Conservation (phyloP, 305 asterid genomes). For the Andrographis paniculata region DNA sequence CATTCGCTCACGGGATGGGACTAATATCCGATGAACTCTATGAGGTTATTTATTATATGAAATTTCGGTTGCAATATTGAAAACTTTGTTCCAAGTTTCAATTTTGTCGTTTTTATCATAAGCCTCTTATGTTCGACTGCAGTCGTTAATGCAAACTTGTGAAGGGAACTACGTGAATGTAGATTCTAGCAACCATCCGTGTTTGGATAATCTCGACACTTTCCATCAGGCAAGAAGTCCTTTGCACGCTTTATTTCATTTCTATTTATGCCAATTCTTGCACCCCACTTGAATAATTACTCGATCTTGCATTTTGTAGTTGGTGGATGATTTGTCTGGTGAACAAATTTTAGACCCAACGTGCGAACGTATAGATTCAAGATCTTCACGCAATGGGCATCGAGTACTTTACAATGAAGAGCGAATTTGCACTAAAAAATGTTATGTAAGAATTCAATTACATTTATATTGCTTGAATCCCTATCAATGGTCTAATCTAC, state of each 20-base stretch:
- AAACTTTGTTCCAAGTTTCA: too few species aligned
- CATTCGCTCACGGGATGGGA: conserved; percentile 31
- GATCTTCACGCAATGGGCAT: background rate
- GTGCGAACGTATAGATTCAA: background rate
- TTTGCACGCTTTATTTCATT: too few species aligned
- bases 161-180: conserved; percentile 3
- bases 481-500: too few species aligned
- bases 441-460: background rate
- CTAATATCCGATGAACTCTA: conserved; percentile 27
- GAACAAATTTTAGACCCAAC: background rate
- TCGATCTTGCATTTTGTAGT: background rate
- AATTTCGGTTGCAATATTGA: too few species aligned
- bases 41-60: background rate
- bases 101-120: background rate
- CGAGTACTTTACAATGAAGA: background rate
- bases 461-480: background rate
- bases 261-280: too few species aligned
- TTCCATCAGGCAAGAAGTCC: background rate
- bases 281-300: too few species aligned
- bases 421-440: too few species aligned
- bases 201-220: background rate
- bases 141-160: conserved; percentile 7
- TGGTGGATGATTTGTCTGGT: background rate
- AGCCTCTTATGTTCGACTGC: background rate
- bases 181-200: background rate